These are phyloP conservation scores for Skeletonema tropicum DNA, from an alignment of 108 stramenopile species.

Conservation along the genomic window DNA sequence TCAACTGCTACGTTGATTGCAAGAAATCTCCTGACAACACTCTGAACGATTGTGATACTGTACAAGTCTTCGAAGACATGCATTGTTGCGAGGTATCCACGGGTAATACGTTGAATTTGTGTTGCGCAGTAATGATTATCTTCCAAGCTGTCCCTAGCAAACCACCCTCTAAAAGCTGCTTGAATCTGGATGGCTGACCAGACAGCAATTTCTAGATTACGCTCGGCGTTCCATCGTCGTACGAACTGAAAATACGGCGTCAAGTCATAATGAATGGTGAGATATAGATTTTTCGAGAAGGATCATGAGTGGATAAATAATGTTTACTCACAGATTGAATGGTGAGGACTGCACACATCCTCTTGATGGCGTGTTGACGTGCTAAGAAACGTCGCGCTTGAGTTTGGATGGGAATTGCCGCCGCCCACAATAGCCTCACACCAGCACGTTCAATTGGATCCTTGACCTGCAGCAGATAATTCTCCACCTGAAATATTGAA, in stretches of 20 bases:
- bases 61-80: slow-evolving; percentile 71
- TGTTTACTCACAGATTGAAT: slow-evolving; percentile 54
- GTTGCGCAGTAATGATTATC: slow-evolving; percentile 59
- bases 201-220: slow-evolving; percentile 51
- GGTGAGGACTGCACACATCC: slow-evolving; percentile 79
- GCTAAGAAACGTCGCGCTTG: slow-evolving; percentile 71
- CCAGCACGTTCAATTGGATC: slow-evolving; percentile 87
- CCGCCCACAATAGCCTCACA: slow-evolving; percentile 68
- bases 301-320: neutral
- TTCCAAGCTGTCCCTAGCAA: slow-evolving; percentile 60
- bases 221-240: slow-evolving; percentile 80
- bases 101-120: slow-evolving; percentile 71
- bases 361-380: slow-evolving; percentile 62
- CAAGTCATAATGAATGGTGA: neutral
- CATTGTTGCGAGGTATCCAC: slow-evolving; percentile 68
- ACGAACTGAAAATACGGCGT: slow-evolving; percentile 39
- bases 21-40: slow-evolving; percentile 57
- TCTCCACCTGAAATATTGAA: slow-evolving; percentile 26
- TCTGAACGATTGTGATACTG: slow-evolving; percentile 64
- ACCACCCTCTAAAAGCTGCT: slow-evolving; percentile 67
- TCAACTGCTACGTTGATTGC: slow-evolving; percentile 45
- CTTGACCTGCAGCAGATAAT: slow-evolving; percentile 55
- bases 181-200: slow-evolving; percentile 68
- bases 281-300: neutral
- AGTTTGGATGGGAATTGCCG: slow-evolving; percentile 83